Conservation (phyloP, 805 yeast species). For the Ogataea pini region DNA sequence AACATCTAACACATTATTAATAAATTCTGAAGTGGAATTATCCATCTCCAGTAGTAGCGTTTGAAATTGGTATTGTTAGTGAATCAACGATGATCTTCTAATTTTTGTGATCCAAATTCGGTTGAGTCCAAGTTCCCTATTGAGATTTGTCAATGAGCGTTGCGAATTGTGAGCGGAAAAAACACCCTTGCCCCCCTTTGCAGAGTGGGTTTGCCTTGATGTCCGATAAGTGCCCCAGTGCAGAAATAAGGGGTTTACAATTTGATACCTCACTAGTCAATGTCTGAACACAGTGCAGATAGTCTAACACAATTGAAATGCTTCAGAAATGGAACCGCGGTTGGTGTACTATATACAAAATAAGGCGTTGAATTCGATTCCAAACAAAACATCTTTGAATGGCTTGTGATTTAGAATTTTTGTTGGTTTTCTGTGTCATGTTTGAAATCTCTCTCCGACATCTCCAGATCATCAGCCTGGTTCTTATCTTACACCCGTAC, state of each 20-base stretch:
- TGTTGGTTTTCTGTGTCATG: constrained; percentile 2
- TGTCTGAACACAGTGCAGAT: background rate
- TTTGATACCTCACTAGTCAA: background rate
- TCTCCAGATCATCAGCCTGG: constrained; percentile 4
- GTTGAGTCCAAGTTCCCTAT: no score
- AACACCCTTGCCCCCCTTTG: background rate
- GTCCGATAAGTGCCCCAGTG: constrained; percentile 11
- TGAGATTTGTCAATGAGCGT: background rate
- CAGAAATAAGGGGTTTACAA: background rate
- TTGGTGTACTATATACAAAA: background rate
- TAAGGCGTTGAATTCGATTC: background rate
- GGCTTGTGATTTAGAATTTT: background rate
- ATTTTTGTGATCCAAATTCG: no score
- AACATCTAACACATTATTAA: background rate
- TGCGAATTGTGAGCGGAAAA: constrained; percentile 4
- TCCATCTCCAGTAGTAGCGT: background rate
- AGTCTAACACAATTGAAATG: background rate
- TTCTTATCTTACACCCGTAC: background rate
- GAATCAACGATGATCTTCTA: background rate
- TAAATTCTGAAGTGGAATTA: background rate
- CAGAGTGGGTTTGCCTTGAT: background rate
- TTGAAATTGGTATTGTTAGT: background rate
- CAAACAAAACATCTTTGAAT: no score
- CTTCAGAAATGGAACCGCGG: background rate
- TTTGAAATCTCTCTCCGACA: constrained; percentile 1